Evolutionary conservation across 352 stramenopile species (phyloP).

Genomic region (Pythium aquatile): DNA sequence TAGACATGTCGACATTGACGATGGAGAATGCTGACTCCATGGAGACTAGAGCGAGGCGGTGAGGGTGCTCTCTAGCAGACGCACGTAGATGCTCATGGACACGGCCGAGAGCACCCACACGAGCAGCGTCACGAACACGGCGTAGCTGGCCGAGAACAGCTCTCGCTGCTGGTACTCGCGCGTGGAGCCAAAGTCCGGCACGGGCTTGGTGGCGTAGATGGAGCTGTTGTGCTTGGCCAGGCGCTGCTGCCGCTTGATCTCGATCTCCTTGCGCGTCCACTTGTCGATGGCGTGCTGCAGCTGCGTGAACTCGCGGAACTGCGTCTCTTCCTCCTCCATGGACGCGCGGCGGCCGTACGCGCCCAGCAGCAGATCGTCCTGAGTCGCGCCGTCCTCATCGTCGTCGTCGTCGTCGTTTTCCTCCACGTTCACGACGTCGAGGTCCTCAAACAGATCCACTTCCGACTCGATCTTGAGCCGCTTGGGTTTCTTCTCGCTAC

Average conservation of each 20-base stretch:
- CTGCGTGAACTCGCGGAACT: slow-evolving; percentile 53
- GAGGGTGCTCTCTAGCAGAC: slow-evolving; percentile 5
- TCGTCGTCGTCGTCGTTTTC: slow-evolving; percentile 45
- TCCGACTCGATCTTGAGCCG: slow-evolving; percentile 17
- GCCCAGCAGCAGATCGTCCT: slow-evolving; percentile 41
- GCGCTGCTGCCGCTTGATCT: slow-evolving; percentile 35
- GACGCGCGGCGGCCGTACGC: slow-evolving; percentile 38
- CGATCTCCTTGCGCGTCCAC: slow-evolving; percentile 52
- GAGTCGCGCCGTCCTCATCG: slow-evolving; percentile 31
- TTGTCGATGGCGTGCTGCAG: slow-evolving; percentile 51
- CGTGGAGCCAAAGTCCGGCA: slow-evolving; percentile 34
- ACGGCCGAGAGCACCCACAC: slow-evolving; percentile 45
- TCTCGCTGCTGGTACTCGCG: slow-evolving; percentile 48
- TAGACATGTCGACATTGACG: background rate
- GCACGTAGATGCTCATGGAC: slow-evolving; percentile 9
- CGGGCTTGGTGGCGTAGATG: slow-evolving; percentile 34
- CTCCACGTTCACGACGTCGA: slow-evolving; percentile 29
- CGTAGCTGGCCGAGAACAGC: slow-evolving; percentile 44
- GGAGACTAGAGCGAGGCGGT: background rate
- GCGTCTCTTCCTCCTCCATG: slow-evolving; percentile 48
- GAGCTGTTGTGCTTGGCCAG: slow-evolving; percentile 33
- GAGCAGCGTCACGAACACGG: slow-evolving; percentile 41
- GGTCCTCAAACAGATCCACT: slow-evolving; percentile 36
- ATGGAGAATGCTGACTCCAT: slow-evolving; percentile 3
- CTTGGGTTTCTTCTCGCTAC: background rate